Evolutionary conservation across 768 basidiomycete species (phyloP), one percentile per base, ranked within the genome.

Genomic region (Pleurotus eryngii): DNA sequence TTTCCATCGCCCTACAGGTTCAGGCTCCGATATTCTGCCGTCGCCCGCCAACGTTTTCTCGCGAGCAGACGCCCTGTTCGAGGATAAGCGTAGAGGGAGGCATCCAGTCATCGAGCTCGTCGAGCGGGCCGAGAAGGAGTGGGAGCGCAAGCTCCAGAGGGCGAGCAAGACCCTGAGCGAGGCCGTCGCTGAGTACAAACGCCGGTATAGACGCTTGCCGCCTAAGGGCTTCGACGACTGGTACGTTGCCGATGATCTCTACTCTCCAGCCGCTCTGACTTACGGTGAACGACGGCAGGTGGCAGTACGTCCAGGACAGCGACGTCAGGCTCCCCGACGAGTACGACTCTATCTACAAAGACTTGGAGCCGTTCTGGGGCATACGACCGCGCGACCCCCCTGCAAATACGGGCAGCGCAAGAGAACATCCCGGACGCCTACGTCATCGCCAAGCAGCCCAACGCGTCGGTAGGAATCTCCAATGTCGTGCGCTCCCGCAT

Each of bases 31-130:
- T 51, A 26, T 26, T 27, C 15, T 42, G 46, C 22, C 20, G 14
- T 26, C 43, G 5, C 17, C 60, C 58, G 5, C 57, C 72, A 11
- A 67, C 63, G 77, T 77, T 56, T 57, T 57, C 1, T 77, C 75
- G 63, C 71, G 69, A 11, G 22, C 63, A 0, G 69, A 78, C 56
- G 79, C 78, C 5, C 61, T 81, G 4, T 60, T 81, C 3, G 72
- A 74, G 53, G 75, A 77, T 54, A 75, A 75, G 46, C 67, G 70
- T 7, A 57, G 65, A 4, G 77, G 73, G 1, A 63, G 69, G 3
- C 92, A 97, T 68, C 95, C 94, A 2, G 94, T 96, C 51, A 79
- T 86, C 35, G 81, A 81, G 43, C 81, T 96, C 59, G 85, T 96
- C 66, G 73, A 74, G 2, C 80, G 85, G 3, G 93, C 90, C 0